phyloP scores from a whole-genome alignment of 208 protist species.

The Acanthamoeba culbertsoni region DNA sequence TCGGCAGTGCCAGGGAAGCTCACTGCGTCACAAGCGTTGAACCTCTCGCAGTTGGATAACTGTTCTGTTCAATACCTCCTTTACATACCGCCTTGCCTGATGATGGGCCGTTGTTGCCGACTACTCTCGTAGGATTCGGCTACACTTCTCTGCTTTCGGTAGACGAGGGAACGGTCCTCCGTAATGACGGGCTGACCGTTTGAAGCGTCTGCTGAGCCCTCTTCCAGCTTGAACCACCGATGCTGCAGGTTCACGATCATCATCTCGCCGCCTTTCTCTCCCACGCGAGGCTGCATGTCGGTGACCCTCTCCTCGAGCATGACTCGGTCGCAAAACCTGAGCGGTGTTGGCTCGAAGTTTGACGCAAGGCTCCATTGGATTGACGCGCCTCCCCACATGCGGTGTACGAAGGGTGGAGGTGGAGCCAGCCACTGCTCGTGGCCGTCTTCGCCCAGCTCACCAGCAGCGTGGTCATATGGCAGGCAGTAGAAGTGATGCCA shows the following conservation, averaged over 20 bases:
- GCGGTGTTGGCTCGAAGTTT: background rate
- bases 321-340: background rate
- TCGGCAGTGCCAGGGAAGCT: background rate
- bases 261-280: background rate
- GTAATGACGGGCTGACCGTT: background rate
- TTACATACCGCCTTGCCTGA: no score
- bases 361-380: background rate
- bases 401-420: background rate
- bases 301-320: background rate
- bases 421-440: background rate
- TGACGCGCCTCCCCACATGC: background rate
- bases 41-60: no score
- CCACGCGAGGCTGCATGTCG: background rate
- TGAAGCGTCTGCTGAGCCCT: background rate
- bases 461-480: background rate
- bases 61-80: no score
- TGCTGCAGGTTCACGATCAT: background rate
- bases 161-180: background rate
- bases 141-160: background rate
- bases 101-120: no score
- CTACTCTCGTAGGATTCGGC: no score
- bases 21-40: no score
- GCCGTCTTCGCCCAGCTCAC: background rate
- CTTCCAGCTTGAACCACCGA: background rate
- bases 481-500: no score